Percentiles rank a stretch among this genome's conserved stretches.
These are phyloP conservation scores for Fusarium metavorans DNA, from an alignment of 2,329 filamentous ascomycete species.

Conservation along the genomic window DNA sequence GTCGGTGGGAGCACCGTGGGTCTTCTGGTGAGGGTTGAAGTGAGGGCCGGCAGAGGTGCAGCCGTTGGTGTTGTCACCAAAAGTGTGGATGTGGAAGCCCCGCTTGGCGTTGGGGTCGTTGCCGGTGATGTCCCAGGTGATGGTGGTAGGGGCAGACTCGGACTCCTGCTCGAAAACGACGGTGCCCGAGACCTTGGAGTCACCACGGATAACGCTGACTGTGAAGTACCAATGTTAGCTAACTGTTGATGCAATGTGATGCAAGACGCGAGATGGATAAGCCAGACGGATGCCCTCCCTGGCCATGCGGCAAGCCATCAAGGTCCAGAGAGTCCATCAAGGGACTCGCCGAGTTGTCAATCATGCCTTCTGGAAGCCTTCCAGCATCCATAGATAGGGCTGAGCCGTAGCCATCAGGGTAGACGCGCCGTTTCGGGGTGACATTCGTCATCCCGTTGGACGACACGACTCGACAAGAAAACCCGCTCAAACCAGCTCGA, in stretches of 20 bases:
- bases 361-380: slow-evolving; percentile 6
- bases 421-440: slow-evolving; percentile 15
- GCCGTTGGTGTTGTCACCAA: slow-evolving; percentile 99
- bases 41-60: slow-evolving; percentile 98
- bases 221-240: slow-evolving; percentile 42
- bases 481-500: slow-evolving; percentile 72
- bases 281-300: neutral
- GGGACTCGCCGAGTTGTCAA: slow-evolving; percentile 42
- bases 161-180: slow-evolving; percentile 93
- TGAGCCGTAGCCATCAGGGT: slow-evolving; percentile 59
- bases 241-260: neutral
- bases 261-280: neutral
- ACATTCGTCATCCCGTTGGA: slow-evolving; percentile 43
- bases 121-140: slow-evolving; percentile 93
- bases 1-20: slow-evolving; percentile 88
- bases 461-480: slow-evolving; percentile 48
- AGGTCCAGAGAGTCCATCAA: slow-evolving; percentile 46
- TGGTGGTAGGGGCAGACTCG: slow-evolving; percentile 84
- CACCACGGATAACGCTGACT: slow-evolving; percentile 98
- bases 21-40: slow-evolving; percentile 97
- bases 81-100: slow-evolving; percentile 98
- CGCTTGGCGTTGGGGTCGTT: slow-evolving; percentile 96
- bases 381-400: slow-evolving; percentile 17
- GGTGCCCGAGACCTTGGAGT: slow-evolving; percentile 94
- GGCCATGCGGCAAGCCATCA: neutral